phyloP scores from a whole-genome alignment of 768 basidiomycete genomes.

The Hydnomerulius pinastri region DNA sequence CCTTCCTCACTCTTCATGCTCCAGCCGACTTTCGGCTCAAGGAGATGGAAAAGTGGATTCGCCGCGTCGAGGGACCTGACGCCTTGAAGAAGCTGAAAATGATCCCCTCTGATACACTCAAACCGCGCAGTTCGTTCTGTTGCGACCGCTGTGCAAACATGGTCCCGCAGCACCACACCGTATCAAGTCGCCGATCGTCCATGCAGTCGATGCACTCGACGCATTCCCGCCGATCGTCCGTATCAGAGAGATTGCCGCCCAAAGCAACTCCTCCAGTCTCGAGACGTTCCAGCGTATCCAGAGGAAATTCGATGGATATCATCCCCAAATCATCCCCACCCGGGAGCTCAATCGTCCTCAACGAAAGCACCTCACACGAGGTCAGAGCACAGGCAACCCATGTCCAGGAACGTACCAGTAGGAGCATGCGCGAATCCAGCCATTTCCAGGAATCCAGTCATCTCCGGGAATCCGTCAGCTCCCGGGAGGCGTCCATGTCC shows the following conservation, averaged over 20 bases:
- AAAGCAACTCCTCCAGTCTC: conserved; percentile 10
- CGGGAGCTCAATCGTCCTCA: conserved; percentile 9
- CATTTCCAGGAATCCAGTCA: conserved; percentile 10
- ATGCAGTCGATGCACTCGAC: conserved; percentile 21
- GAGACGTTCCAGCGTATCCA: conserved; percentile 21
- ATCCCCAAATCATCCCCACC: conserved; percentile 12
- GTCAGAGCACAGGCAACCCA: conserved; percentile 12
- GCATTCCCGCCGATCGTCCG: conserved; percentile 25
- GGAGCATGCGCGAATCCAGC: too few relatives aligned
- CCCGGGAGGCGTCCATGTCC: conserved; percentile 6
- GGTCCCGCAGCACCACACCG: conserved; percentile 32
- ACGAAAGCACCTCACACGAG: conserved; percentile 12
- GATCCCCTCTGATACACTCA: conserved; percentile 17
- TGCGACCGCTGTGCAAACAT: conserved; percentile 36
- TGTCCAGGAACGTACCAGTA: conserved; percentile 19
- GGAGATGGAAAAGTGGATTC: conserved; percentile 80
- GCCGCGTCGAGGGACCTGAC: conserved; percentile 43
- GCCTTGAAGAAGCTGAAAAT: conserved; percentile 21
- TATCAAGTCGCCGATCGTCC: conserved; percentile 29
- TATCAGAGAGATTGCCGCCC: conserved; percentile 18
- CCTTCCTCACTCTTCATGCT: conserved; percentile 68
- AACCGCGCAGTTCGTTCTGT: conserved; percentile 32
- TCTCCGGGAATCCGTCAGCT: conserved; percentile 15
- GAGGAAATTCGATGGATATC: conserved; percentile 3
- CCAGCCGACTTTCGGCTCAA: conserved; percentile 73